phyloP scores from a whole-genome alignment of 768 basidiomycete genomes.

The Tylopilus rubrobrunneus region DNA sequence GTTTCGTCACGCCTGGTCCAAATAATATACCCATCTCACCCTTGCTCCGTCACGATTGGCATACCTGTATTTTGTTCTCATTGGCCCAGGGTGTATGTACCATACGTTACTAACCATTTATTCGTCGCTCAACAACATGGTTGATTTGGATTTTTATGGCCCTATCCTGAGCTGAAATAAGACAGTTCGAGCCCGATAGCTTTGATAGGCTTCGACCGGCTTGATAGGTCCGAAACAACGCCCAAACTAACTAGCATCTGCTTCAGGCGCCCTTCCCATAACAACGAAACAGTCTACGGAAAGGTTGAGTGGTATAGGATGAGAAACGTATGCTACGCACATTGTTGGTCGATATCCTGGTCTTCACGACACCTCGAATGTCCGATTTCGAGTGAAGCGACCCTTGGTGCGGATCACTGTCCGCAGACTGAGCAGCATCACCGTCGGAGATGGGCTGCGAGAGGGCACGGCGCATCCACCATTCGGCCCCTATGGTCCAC shows the following conservation, averaged over 20 bases:
- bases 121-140: constrained; percentile 5
- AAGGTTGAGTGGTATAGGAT: constrained; percentile 1
- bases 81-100: constrained; percentile 17
- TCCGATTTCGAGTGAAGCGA: constrained; percentile 25
- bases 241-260: constrained; percentile 90
- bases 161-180: constrained; percentile 72
- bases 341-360: constrained; percentile 83
- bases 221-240: constrained; percentile 86
- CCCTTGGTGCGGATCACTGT: constrained; percentile 1
- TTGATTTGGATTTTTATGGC: not conserved
- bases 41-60: constrained; percentile 10
- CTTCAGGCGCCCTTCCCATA: constrained; percentile 91
- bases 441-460: constrained; percentile 22
- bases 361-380: constrained; percentile 83
- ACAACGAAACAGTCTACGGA: constrained; percentile 74
- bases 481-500: constrained; percentile 93
- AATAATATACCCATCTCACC: constrained; percentile 23
- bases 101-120: constrained; percentile 18
- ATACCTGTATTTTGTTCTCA: constrained; percentile 21
- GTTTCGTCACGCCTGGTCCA: constrained; percentile 13
- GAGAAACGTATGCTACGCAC: constrained; percentile 41
- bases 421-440: not conserved
- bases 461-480: constrained; percentile 77
- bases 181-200: constrained; percentile 90
- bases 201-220: constrained; percentile 80